Evolutionary conservation across 306 rosid species (phyloP).

Genomic region (Vigna unguiculata): DNA sequence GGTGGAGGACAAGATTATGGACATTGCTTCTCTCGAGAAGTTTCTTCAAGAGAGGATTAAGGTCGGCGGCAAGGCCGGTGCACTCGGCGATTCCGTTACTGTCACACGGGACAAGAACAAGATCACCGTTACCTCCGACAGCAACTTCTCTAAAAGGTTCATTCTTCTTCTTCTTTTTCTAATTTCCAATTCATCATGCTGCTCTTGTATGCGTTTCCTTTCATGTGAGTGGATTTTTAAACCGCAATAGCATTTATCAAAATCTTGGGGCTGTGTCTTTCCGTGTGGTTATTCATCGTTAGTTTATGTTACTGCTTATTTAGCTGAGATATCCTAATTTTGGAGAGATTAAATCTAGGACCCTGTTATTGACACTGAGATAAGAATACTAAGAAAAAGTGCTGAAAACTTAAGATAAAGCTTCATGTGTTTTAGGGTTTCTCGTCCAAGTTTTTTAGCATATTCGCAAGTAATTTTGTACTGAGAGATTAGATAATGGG

Average conservation of each 20-base stretch:
- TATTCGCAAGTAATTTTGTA: background rate
- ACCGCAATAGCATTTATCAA: background rate
- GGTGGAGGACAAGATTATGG: slow-evolving; percentile 97
- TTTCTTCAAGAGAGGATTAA: slow-evolving; percentile 95
- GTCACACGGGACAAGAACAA: slow-evolving; percentile 78
- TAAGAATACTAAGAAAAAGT: background rate
- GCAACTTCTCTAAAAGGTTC: slow-evolving; percentile 82
- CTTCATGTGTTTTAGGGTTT: background rate
- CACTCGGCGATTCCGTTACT: slow-evolving; percentile 78
- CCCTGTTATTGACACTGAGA: background rate
- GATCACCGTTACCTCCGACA: slow-evolving; percentile 77
- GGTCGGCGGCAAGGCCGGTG: slow-evolving; percentile 98
- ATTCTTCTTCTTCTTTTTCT: background rate
- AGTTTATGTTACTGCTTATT: background rate
- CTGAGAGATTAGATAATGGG: background rate
- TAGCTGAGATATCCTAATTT: background rate
- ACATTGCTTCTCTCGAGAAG: slow-evolving; percentile 91
- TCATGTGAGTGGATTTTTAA: background rate
- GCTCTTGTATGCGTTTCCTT: background rate
- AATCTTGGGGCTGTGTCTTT: background rate
- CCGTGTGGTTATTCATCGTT: background rate
- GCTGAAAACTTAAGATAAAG: background rate
- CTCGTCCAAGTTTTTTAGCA: background rate
- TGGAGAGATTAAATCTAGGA: slow-evolving; percentile 10
- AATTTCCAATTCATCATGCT: background rate